Evolutionary conservation across 1,284 basidiomycete genomes (phyloP).

Genomic region (Leucoagaricus sp.): DNA sequence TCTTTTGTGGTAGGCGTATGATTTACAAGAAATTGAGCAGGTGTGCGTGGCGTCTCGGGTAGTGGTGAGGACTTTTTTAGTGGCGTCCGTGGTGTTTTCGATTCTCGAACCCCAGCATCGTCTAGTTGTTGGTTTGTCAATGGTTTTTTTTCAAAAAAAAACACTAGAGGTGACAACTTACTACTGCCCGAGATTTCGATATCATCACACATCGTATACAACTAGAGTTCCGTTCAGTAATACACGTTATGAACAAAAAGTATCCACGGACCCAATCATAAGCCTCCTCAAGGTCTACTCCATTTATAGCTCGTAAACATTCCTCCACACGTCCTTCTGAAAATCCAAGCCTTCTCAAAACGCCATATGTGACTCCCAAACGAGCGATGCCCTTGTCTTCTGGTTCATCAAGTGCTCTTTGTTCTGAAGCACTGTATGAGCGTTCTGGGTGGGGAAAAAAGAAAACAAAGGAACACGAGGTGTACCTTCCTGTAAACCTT

Average conservation of each 20-base stretch:
- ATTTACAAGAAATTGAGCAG: conserved; percentile 33
- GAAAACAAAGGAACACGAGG: neutral
- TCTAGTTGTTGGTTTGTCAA: neutral
- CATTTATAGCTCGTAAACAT: conserved; percentile 64
- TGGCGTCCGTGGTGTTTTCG: conserved; percentile 23
- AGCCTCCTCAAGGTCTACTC: conserved; percentile 87
- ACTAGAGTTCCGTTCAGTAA: conserved; percentile 41
- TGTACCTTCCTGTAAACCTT: conserved; percentile 39
- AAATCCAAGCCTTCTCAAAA: conserved; percentile 86
- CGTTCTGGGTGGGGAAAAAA: neutral
- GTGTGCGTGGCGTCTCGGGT: conserved; percentile 29
- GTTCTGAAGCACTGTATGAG: conserved; percentile 26
- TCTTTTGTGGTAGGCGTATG: conserved; percentile 20
- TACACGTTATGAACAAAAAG: conserved; percentile 5
- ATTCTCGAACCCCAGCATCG: conserved; percentile 15
- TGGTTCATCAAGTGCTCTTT: conserved; percentile 44
- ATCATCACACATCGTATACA: conserved; percentile 62
- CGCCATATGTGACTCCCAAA: conserved; percentile 80
- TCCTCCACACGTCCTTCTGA: conserved; percentile 67
- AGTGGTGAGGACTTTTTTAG: conserved; percentile 6
- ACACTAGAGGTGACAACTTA: neutral
- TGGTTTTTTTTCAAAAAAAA: conserved; percentile 1
- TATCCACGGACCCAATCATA: conserved; percentile 78
- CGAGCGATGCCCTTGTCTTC: conserved; percentile 76
- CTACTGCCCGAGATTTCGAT: conserved; percentile 54